Percentiles rank a stretch among this genome's conserved stretches.
Conservation (phyloP, 2,329 filamentous ascomycete genomes). For the Pseudogymnoascus verrucosus region DNA sequence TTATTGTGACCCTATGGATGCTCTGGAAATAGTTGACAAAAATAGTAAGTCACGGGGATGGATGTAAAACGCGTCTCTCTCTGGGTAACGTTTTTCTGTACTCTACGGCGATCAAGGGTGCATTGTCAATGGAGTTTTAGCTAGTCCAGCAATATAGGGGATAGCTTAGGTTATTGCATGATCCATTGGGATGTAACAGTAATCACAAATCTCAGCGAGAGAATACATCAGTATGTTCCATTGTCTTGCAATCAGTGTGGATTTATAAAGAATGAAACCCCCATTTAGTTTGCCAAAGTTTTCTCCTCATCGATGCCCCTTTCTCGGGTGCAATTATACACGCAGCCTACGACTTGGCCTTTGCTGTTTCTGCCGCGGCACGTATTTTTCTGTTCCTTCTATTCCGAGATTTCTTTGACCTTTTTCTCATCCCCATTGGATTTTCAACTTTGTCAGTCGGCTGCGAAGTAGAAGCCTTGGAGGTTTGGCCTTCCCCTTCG, state of each 20-base stretch:
- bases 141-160: conserved; percentile 6
- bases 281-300: background rate
- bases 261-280: background rate
- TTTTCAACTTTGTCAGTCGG: background rate
- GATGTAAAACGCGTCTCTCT: conserved; percentile 6
- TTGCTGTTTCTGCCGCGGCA: background rate
- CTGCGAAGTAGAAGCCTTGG: background rate
- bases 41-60: conserved; percentile 4
- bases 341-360: background rate
- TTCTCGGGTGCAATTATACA: background rate
- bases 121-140: conserved; percentile 5
- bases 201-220: conserved; percentile 6
- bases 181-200: background rate
- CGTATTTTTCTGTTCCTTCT: background rate
- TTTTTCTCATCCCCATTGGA: background rate
- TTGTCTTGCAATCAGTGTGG: background rate
- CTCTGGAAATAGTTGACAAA: conserved; percentile 6
- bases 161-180: conserved; percentile 2
- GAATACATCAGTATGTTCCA: background rate
- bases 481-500: background rate
- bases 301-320: background rate
- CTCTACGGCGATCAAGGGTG: background rate
- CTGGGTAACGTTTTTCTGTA: conserved; percentile 5
- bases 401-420: background rate
- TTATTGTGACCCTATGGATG: background rate